phyloP scores from a whole-genome alignment of 208 protist species.

The Trichomonas tenax region DNA sequence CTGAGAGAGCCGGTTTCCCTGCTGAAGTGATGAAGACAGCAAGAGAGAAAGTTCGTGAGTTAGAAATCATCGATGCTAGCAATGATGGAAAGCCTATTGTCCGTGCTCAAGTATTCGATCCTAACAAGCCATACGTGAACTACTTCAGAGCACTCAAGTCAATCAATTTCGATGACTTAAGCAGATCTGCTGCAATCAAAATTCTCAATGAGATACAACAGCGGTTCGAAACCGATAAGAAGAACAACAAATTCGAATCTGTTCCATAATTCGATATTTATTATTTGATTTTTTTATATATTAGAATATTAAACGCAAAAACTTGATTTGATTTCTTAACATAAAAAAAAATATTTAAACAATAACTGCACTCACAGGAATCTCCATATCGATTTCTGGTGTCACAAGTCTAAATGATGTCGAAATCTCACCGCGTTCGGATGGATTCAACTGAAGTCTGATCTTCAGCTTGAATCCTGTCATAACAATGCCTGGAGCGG shows the following conservation, averaged over 20 bases:
- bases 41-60: slow-evolving; percentile 26
- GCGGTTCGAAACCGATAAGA: background rate
- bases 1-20: slow-evolving; percentile 60
- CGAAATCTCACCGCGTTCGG: background rate
- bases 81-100: background rate
- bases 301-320: too few species aligned
- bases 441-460: background rate
- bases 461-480: background rate
- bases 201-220: background rate
- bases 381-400: background rate
- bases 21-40: slow-evolving; percentile 31
- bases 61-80: slow-evolving; percentile 15
- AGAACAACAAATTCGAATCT: background rate
- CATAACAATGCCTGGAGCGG: background rate
- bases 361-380: background rate
- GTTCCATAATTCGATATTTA: background rate
- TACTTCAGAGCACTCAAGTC: background rate
- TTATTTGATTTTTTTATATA: too few species aligned
- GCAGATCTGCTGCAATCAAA: background rate
- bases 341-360: background rate
- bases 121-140: background rate
- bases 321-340: too few species aligned
- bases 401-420: background rate
- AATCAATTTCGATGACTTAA: background rate
- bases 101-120: background rate